phyloP scores from a whole-genome alignment of 306 rosid species.

The Quercus cerris region DNA sequence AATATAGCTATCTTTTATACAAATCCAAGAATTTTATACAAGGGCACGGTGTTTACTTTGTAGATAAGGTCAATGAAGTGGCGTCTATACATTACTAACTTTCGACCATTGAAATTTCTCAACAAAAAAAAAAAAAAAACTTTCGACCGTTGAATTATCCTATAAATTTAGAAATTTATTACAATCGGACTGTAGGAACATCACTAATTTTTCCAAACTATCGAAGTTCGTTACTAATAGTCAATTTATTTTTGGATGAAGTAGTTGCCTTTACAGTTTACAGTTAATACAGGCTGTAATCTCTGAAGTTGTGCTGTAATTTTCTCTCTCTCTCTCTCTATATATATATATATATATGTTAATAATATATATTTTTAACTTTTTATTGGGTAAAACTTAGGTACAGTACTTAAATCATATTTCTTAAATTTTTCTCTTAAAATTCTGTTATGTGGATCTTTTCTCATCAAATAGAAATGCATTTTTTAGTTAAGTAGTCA shows the following conservation, averaged over 20 bases:
- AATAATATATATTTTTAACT: no score
- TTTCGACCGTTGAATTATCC: conserved; percentile 26
- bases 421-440: no score
- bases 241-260: no score
- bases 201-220: neutral
- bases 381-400: no score
- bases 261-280: no score
- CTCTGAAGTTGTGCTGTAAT: no score
- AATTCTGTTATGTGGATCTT: rapidly evolving
- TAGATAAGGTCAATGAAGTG: conserved; percentile 18
- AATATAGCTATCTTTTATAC: no score
- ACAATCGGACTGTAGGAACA: conserved; percentile 1
- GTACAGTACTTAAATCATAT: rapidly evolving
- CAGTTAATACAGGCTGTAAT: no score
- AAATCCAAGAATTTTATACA: neutral
- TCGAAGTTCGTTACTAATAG: neutral
- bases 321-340: no score
- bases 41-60: neutral
- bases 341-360: no score
- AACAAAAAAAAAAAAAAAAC: no score
- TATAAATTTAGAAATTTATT: neutral
- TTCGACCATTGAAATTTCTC: conserved; percentile 5
- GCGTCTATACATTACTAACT: neutral
- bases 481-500: no score
- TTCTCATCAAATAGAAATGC: rapidly evolving